These are phyloP conservation scores for Calonectria pteridis DNA, from an alignment of 2,329 filamentous ascomycete species.

Conservation along the genomic window DNA sequence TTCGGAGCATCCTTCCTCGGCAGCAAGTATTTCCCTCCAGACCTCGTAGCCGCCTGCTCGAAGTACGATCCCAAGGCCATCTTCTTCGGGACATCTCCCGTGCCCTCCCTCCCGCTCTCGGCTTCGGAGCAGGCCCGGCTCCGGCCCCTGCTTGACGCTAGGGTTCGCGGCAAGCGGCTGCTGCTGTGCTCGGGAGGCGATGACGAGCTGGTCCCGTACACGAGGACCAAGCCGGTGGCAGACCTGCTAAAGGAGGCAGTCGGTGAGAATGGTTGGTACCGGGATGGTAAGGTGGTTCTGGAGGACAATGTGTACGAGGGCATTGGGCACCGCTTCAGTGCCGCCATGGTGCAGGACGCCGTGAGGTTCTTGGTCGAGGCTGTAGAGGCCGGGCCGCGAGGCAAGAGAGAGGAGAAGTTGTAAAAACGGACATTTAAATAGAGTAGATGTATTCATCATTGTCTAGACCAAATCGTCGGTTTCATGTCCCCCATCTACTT, in stretches of 20 bases:
- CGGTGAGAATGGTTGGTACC: constrained; percentile 59
- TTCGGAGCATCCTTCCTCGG: constrained; percentile 77
- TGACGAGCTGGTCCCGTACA: constrained; percentile 81
- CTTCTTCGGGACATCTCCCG: constrained; percentile 68
- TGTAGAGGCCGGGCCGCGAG: constrained; percentile 50
- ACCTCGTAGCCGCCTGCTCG: constrained; percentile 73
- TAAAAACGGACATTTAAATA: constrained; percentile 37
- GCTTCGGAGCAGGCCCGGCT: constrained; percentile 58
- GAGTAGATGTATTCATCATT: constrained; percentile 12
- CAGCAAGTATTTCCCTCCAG: constrained; percentile 79
- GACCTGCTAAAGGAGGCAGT: constrained; percentile 69
- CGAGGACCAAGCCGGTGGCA: constrained; percentile 69
- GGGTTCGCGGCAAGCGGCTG: constrained; percentile 72
- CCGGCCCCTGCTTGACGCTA: constrained; percentile 59
- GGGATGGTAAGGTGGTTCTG: constrained; percentile 68
- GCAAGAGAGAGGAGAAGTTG: constrained; percentile 46
- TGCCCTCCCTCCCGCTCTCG: constrained; percentile 49
- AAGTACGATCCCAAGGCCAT: constrained; percentile 82
- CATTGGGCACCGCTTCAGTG: constrained; percentile 77
- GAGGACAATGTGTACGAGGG: constrained; percentile 77
- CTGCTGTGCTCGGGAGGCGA: constrained; percentile 74
- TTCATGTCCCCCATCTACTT: too few relatives aligned
- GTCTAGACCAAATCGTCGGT: not conserved
- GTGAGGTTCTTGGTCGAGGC: constrained; percentile 71
- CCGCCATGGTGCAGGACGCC: constrained; percentile 75